phyloP scores from a whole-genome alignment of 2,329 filamentous ascomycete genomes.

The Fusarium ramigenum region DNA sequence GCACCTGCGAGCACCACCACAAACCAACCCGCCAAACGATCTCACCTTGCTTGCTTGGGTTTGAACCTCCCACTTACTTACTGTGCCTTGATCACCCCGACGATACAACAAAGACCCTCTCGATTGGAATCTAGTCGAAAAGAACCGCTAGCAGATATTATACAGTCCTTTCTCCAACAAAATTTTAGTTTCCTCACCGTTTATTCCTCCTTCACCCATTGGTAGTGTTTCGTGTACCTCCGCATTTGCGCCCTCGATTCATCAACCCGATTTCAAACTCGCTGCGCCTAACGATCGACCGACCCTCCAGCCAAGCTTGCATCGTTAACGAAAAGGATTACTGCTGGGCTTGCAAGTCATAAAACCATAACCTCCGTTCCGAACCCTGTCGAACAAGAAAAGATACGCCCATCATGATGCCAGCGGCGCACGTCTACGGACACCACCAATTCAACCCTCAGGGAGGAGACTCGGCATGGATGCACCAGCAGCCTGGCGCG shows the following conservation, averaged over 20 bases:
- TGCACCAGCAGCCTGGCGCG: constrained; percentile 68
- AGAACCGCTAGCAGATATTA: neutral
- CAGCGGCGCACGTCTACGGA: constrained; percentile 71
- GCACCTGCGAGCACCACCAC: constrained; percentile 35
- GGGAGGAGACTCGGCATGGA: constrained; percentile 68
- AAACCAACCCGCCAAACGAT: constrained; percentile 33
- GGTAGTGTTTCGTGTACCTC: constrained; percentile 21
- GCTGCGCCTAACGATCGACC: constrained; percentile 23
- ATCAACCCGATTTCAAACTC: constrained; percentile 17
- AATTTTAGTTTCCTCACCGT: neutral
- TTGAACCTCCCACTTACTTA: constrained; percentile 20
- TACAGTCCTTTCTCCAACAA: neutral
- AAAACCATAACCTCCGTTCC: neutral
- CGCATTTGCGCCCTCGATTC: constrained; percentile 35
- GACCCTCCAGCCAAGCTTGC: neutral
- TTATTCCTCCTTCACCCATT: constrained; percentile 1
- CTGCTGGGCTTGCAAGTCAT: neutral
- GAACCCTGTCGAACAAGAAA: constrained; percentile 17
- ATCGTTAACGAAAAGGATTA: neutral
- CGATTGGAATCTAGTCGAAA: neutral
- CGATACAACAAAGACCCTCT: neutral
- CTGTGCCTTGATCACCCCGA: constrained; percentile 7
- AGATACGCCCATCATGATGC: constrained; percentile 63
- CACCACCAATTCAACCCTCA: constrained; percentile 74
- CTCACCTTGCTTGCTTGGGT: constrained; percentile 29